These are phyloP conservation scores for Aspergillus taichungensis DNA, from an alignment of 495 filamentous ascomycete genomes.

Conservation along the genomic window DNA sequence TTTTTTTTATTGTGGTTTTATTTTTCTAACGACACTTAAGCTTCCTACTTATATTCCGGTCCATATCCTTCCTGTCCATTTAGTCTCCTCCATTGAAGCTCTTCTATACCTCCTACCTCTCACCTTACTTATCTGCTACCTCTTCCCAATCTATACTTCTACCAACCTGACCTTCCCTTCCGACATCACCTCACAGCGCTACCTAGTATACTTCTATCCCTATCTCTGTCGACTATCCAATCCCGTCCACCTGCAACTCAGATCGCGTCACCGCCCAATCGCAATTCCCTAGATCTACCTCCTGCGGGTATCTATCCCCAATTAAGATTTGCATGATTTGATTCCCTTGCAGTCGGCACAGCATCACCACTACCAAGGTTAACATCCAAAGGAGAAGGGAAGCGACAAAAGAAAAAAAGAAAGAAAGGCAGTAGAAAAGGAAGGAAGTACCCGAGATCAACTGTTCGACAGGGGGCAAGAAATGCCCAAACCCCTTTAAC, in stretches of 20 bases:
- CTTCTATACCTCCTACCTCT: background rate
- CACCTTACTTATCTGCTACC: background rate
- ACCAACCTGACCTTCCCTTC: background rate
- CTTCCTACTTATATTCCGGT: slow-evolving; percentile 6
- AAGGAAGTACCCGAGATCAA: slow-evolving; percentile 1
- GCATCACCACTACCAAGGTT: background rate
- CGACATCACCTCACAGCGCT: background rate
- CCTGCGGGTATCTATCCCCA: background rate
- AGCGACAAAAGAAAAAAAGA: slow-evolving; percentile 3
- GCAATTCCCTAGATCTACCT: too few relatives aligned
- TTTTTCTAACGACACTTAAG: background rate
- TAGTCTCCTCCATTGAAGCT: background rate
- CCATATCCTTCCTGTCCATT: slow-evolving; percentile 1
- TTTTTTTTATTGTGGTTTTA: slow-evolving; percentile 1
- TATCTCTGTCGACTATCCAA: background rate
- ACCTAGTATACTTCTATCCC: background rate
- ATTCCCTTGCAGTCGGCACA: slow-evolving; percentile 14
- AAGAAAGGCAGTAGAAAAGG: slow-evolving; percentile 1
- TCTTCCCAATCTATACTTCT: background rate
- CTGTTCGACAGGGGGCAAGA: slow-evolving; percentile 10
- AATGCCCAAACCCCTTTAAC: slow-evolving; percentile 17
- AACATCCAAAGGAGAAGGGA: slow-evolving; percentile 6
- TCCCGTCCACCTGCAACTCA: too few relatives aligned
- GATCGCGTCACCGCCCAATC: too few relatives aligned
- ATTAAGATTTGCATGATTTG: slow-evolving; percentile 7